A percentile compares a stretch with the other conserved stretches of the same genome.
Evolutionary conservation across 2,329 filamentous ascomycete genomes (phyloP).

Genomic region (Colletotrichum chrysophilum): DNA sequence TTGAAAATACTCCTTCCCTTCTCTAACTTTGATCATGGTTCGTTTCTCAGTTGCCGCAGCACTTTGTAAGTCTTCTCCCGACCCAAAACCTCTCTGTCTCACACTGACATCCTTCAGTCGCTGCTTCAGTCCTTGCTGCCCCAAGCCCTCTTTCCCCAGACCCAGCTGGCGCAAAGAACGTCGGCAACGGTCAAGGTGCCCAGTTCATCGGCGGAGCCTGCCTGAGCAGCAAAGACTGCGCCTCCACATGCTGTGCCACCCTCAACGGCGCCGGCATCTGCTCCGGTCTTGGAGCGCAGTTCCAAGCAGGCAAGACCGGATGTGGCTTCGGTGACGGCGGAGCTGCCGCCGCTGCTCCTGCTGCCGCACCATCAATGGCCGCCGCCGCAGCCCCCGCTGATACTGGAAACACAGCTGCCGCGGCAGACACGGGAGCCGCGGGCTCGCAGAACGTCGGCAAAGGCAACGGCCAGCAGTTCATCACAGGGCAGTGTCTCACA

Average conservation of each 20-base stretch:
- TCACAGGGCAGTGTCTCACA: constrained; percentile 35
- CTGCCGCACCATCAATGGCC: not conserved
- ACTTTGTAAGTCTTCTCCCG: constrained; percentile 4
- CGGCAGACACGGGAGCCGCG: not conserved
- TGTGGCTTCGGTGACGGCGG: constrained; percentile 27
- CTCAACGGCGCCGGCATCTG: constrained; percentile 29
- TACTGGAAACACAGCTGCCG: not conserved
- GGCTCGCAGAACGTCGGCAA: constrained; percentile 33
- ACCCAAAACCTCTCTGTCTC: not conserved
- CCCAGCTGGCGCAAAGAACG: constrained; percentile 29
- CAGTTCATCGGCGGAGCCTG: constrained; percentile 36
- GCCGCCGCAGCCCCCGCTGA: not conserved
- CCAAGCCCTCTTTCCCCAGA: constrained; percentile 28
- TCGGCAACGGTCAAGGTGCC: constrained; percentile 29
- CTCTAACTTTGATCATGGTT: constrained; percentile 7
- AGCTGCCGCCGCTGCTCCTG: not conserved
- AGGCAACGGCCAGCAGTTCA: constrained; percentile 35
- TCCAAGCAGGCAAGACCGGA: constrained; percentile 31
- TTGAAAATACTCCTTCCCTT: not conserved
- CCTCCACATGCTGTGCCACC: constrained; percentile 26
- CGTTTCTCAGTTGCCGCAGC: constrained; percentile 3
- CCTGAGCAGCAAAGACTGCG: constrained; percentile 31
- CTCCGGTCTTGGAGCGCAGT: constrained; percentile 28
- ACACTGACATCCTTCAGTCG: not conserved
- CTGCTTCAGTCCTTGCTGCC: constrained; percentile 21